Conservation (phyloP, 1,284 basidiomycete species). For the Irpex lacteus region DNA sequence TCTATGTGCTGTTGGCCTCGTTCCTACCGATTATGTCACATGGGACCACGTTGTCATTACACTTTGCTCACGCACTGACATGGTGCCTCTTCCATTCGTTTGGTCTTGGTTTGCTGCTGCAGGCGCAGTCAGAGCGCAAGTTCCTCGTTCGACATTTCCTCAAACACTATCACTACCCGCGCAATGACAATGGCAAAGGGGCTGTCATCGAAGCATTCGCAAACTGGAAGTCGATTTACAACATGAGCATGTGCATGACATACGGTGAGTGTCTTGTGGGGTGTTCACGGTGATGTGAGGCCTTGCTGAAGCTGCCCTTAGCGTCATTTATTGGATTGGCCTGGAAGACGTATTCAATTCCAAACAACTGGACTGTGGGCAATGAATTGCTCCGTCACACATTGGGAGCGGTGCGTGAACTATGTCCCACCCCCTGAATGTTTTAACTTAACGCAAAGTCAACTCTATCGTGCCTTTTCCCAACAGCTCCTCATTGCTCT, state of each 20-base stretch:
- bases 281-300: neutral
- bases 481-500: conserved; percentile 79
- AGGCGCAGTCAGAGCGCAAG: conserved; percentile 82
- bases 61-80: conserved; percentile 79
- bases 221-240: conserved; percentile 95
- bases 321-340: conserved; percentile 81
- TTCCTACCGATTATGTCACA: conserved; percentile 43
- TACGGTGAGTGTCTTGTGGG: conserved; percentile 61
- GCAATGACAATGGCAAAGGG: conserved; percentile 54
- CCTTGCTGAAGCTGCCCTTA: conserved; percentile 31
- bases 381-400: conserved; percentile 87
- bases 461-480: neutral
- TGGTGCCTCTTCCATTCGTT: conserved; percentile 93
- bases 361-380: conserved; percentile 85
- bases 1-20: conserved; percentile 50
- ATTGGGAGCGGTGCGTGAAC: conserved; percentile 66
- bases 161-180: conserved; percentile 86
- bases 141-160: conserved; percentile 93
- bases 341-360: conserved; percentile 85
- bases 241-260: conserved; percentile 92
- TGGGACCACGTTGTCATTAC: conserved; percentile 49
- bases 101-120: conserved; percentile 82
- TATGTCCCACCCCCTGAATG: neutral
- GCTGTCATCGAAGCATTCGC: conserved; percentile 90
- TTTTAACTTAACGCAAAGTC: conserved; percentile 6